Base-by-base conservation (phyloP, 441 rosid genomes). In the Gossypium davidsonii region DNA sequence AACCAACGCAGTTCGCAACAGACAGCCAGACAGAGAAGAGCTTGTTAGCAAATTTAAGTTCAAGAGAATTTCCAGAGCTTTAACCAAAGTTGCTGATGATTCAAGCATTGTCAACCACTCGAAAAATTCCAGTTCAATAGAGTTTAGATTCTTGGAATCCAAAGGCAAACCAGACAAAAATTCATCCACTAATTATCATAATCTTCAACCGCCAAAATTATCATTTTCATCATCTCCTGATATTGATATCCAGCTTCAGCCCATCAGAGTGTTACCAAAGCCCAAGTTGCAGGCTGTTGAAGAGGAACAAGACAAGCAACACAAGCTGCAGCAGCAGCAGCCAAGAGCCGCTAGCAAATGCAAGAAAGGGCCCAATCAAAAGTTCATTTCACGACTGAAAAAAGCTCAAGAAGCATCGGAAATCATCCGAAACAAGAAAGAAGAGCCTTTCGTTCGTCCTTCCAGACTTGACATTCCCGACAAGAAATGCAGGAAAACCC, bases 1-100 rank as follows among this genome's bases (percentile, higher is more conserved):
- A 72, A 88, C 99, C 28, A 94, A 91, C 88, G 82, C 84, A 1
- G 77, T 82, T 20, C 81, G 76, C 53, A 84, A 69, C 84, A 82
- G 87, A 78, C 86, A 83, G 7, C 80, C 67, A 57, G 62, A 49
- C 58, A 78, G 78, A 37, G 83, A 73, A 59, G 87, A 87, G 74
- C 71, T 78, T 74, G 64, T 83, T 49, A 72, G 52, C 69, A 81
- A 70, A 66, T 57, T 79, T 12, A 88, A 82, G 42, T 65, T 74
- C 62, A 88, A 77, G 84, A 86, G 83, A 73, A 62, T 53, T 52
- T 69, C 78, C 73, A 73, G 64, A 28, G 63, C 67, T 75, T 56
- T 37, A 37, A 28, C 20, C 21, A 74, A 53, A 58, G 59, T 25
- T 66, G 53, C 11, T 23, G 78, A 82, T 20, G 79, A 76, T 46